Evolutionary conservation across 139 green algal species (phyloP), one percentile per base, ranked within the genome.

Genomic region (Tetraselmis striata): DNA sequence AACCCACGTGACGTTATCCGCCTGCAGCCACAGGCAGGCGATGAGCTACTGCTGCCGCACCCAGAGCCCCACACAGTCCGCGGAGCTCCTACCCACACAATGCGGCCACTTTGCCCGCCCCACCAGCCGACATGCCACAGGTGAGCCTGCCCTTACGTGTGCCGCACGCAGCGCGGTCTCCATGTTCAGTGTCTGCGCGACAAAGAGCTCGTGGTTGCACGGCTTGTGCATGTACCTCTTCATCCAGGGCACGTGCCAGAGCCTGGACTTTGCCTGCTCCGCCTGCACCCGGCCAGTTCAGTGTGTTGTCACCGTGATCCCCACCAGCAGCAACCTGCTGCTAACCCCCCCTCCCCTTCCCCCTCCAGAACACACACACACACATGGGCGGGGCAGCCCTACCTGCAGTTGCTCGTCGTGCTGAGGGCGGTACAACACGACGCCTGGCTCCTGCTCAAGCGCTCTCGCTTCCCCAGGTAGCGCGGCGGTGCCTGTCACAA

Each of bases 121-220:
- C n/a, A n/a, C n/a, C n/a, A n/a, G n/a, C n/a, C n/a, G n/a, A n/a
- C n/a, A n/a, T n/a, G n/a, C n/a, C n/a, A n/a, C n/a, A n/a, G n/a
- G n/a, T n/a, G n/a, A n/a, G n/a, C n/a, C n/a, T n/a, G n/a, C n/a
- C n/a, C n/a, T 18, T 18, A 67, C 45, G 11, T 25, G 45, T 18
- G 45, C 45, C 45, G 45, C 45, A 5, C 18, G 11, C 45, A 67
- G 18, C 11, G 45, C 45, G 18, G 45, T 67, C 78, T 96, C 92
- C 92, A 97, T 95, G 86, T 97, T 97, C 75, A 97, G 84, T 18
- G 59, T 89, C 81, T 97, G 93, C 76, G 84, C 83, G 75, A 97
- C 93, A 89, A 97, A 97, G 1, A 97, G 93, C 86, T 95, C 93
- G 85, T 97, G 90, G 82, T 97, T 97, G 93, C 93, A 97, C 2